Percentiles rank a stretch among this genome's conserved stretches.
Conservation (phyloP, 495 filamentous ascomycete genomes). For the Aspergillus carlsbadensis region DNA sequence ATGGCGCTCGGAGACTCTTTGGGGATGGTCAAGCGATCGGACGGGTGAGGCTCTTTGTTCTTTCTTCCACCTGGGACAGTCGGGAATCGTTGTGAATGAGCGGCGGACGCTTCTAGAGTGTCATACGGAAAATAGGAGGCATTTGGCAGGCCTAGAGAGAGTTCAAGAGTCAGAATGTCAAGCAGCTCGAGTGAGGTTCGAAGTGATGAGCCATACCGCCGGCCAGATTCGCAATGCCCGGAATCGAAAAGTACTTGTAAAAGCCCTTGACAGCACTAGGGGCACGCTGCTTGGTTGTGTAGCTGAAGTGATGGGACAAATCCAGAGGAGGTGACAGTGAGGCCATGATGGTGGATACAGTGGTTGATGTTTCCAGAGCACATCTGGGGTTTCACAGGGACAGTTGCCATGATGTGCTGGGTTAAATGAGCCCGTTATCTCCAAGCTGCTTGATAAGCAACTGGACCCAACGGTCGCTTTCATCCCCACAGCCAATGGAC, state of each 20-base stretch:
- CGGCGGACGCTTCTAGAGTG: slow-evolving; percentile 78
- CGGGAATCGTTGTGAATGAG: slow-evolving; percentile 69
- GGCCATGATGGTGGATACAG: slow-evolving; percentile 1
- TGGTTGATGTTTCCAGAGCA: not conserved
- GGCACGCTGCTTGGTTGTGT: slow-evolving; percentile 59
- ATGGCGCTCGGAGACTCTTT: slow-evolving; percentile 53
- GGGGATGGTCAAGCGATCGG: slow-evolving; percentile 65
- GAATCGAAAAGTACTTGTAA: slow-evolving; percentile 82
- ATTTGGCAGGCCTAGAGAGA: slow-evolving; percentile 67
- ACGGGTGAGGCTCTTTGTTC: slow-evolving; percentile 30
- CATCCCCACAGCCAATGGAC: slow-evolving; percentile 7
- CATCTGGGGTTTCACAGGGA: not conserved
- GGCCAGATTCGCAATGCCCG: slow-evolving; percentile 81
- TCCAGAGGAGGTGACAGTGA: slow-evolving; percentile 56
- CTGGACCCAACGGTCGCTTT: slow-evolving; percentile 1
- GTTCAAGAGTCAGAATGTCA: not conserved
- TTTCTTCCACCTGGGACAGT: slow-evolving; percentile 57
- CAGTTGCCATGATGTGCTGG: not conserved
- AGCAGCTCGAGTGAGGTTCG: not conserved
- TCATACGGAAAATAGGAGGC: slow-evolving; percentile 84
- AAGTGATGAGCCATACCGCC: slow-evolving; percentile 59
- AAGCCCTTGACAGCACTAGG: slow-evolving; percentile 70
- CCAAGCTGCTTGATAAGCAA: slow-evolving; percentile 18
- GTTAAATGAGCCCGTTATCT: slow-evolving; percentile 1
- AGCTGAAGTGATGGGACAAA: slow-evolving; percentile 75